Evolutionary conservation across 371 early-diverging fungal species (phyloP).

Genomic region (Apophysomyces trapeziformis): DNA sequence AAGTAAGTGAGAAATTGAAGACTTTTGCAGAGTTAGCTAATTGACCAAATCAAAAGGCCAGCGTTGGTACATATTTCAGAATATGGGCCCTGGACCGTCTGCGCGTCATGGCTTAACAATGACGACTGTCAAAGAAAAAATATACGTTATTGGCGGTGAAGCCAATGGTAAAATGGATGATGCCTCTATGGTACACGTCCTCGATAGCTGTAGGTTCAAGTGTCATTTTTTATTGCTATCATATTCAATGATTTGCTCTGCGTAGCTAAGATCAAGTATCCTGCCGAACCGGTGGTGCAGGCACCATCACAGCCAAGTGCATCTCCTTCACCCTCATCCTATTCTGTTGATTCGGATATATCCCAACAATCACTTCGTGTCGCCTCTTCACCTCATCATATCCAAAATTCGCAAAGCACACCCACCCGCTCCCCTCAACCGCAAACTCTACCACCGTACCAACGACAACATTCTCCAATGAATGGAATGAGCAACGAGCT

Average conservation of each 20-base stretch:
- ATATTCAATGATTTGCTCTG: not conserved
- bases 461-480: constrained; percentile 16
- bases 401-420: constrained; percentile 27
- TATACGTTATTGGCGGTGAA: constrained; percentile 73
- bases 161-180: constrained; percentile 56
- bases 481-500: constrained; percentile 8
- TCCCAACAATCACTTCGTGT: constrained; percentile 21
- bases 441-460: constrained; percentile 3
- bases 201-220: constrained; percentile 63
- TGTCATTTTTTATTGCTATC: not conserved
- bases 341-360: constrained; percentile 19
- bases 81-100: constrained; percentile 71
- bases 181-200: constrained; percentile 54
- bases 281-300: constrained; percentile 48
- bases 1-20: constrained; percentile 39
- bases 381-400: constrained; percentile 13
- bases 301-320: constrained; percentile 22
- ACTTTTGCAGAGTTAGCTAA: not conserved
- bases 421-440: constrained; percentile 22
- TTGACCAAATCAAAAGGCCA: constrained; percentile 38
- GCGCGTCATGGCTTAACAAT: constrained; percentile 68
- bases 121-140: constrained; percentile 64
- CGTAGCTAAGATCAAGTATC: constrained; percentile 74
- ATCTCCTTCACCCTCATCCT: constrained; percentile 19
- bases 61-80: constrained; percentile 79